Evolutionary conservation across 805 yeast genomes (phyloP), one percentile per base, ranked within the genome.

Genomic region (Lipomyces spencermartinsiae): DNA sequence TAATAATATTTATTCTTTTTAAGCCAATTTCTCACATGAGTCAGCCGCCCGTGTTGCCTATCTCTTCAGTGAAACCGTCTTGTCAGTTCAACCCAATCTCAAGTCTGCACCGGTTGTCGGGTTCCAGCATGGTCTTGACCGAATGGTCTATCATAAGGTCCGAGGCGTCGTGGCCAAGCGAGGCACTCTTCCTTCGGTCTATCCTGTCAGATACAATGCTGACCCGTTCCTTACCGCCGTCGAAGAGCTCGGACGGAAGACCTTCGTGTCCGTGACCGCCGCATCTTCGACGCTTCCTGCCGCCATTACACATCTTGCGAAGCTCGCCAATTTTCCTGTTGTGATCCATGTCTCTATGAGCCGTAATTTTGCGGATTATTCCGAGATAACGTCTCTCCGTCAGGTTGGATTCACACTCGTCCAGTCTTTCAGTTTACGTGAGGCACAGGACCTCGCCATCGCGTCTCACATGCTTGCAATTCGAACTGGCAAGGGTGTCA

Each of bases 361-460:
- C 65, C 59, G 71, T 51, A 56, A 60, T 14, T 77, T 82, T 63
- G 83, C 83, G 70, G 97, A 93, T 77, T 91, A 83, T 78, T 86
- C 90, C 34, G 80, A 85, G 16, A 84, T 92, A 34, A 82, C 94
- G n/a, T 84, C 92, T 7, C 81, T 90, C 73, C 87, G 93, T 76
- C 94, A 91, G 77, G 81, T 89, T 54, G 87, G 87, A 16, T 84
- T 83, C 73, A 84, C 87, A 6, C 82, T 89, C 31, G 78, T 93
- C 70, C 84, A 93, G 64, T 91, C 97, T n/a, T 87, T 86, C 74
- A 79, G 82, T 51, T 76, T 84, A 5, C 76, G 80, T 39, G 92
- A 89, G 69, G 82, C 89, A 9, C 78, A 81, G 58, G 83, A 83
- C 62, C 82, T 85, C 69, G 82, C 91, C 5, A 78, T 85, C 58